Conservation (phyloP, 2,329 filamentous ascomycete species). For the Penicillium polonicum region DNA sequence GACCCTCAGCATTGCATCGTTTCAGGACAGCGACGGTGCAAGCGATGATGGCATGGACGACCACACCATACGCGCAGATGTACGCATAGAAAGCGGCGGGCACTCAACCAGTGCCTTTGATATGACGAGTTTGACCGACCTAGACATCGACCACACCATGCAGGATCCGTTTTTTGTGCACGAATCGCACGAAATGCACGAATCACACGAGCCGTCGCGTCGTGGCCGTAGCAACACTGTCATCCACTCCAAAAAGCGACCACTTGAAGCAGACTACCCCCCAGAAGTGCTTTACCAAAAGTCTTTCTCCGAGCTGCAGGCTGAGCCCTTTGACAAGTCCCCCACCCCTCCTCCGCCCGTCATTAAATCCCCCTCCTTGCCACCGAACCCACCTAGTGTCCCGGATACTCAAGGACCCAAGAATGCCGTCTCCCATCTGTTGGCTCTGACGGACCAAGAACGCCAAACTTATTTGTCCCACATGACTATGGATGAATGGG, state of each 20-base stretch:
- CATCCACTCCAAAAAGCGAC: conserved; percentile 30
- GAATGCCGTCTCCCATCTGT: conserved; percentile 40
- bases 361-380: conserved; percentile 24
- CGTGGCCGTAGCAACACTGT: conserved; percentile 27
- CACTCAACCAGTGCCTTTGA: conserved; percentile 33
- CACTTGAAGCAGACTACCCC: conserved; percentile 51
- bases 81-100: conserved; percentile 25
- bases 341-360: conserved; percentile 32
- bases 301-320: conserved; percentile 49
- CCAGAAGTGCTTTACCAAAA: conserved; percentile 46
- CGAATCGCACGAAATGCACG: conserved; percentile 2
- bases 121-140: conserved; percentile 33
- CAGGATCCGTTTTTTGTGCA: conserved; percentile 35
- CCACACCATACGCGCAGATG: conserved; percentile 24
- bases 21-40: conserved; percentile 22
- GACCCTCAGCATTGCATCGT: conserved; percentile 20
- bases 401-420: conserved; percentile 24
- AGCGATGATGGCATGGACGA: conserved; percentile 21
- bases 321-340: conserved; percentile 50
- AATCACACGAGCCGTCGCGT: background rate
- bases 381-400: conserved; percentile 19
- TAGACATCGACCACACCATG: conserved; percentile 32
- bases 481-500: conserved; percentile 57
- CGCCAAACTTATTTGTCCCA: conserved; percentile 53
- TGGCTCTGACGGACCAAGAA: conserved; percentile 37